A percentile compares a stretch with the other conserved stretches of the same genome.
phyloP scores from a whole-genome alignment of 1,284 basidiomycete genomes.

The Exobasidium cylindrosporum region DNA sequence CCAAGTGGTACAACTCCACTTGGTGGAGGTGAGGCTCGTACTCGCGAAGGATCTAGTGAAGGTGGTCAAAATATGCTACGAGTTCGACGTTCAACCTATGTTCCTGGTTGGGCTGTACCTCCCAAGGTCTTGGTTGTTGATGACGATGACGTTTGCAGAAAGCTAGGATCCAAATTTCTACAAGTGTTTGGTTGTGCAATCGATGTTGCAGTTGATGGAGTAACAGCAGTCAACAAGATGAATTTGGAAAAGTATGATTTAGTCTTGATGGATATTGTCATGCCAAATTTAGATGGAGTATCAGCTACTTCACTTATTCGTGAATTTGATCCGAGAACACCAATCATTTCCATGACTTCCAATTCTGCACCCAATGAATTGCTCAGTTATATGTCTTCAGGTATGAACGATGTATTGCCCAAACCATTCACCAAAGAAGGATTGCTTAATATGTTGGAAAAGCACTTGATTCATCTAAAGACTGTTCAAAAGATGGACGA shows the following conservation, averaged over 20 bases:
- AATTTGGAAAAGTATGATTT: constrained; percentile 88
- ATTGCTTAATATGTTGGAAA: constrained; percentile 87
- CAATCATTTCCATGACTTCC: constrained; percentile 94
- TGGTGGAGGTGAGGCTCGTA: not conserved
- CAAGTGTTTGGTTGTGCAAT: constrained; percentile 93
- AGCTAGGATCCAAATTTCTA: constrained; percentile 84
- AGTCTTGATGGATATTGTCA: constrained; percentile 81
- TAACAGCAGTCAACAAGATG: constrained; percentile 94
- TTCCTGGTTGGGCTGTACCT: constrained; percentile 63
- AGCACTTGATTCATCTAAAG: constrained; percentile 89
- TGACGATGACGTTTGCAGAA: constrained; percentile 86
- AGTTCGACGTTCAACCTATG: constrained; percentile 64
- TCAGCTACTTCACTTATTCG: constrained; percentile 87
- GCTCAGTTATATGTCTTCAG: constrained; percentile 83
- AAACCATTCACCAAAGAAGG: constrained; percentile 95
- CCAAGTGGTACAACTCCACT: constrained; percentile 8
- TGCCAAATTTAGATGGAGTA: constrained; percentile 82
- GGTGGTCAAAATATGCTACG: constrained; percentile 27
- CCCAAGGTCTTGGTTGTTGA: constrained; percentile 79
- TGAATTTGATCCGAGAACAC: constrained; percentile 89
- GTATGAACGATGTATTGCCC: constrained; percentile 94
- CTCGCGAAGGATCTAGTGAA: not conserved
- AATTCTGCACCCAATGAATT: constrained; percentile 88
- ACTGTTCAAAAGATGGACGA: constrained; percentile 66
- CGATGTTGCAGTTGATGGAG: constrained; percentile 87